phyloP scores from a whole-genome alignment of 805 yeast species.

The Hanseniaspora meyeri region DNA sequence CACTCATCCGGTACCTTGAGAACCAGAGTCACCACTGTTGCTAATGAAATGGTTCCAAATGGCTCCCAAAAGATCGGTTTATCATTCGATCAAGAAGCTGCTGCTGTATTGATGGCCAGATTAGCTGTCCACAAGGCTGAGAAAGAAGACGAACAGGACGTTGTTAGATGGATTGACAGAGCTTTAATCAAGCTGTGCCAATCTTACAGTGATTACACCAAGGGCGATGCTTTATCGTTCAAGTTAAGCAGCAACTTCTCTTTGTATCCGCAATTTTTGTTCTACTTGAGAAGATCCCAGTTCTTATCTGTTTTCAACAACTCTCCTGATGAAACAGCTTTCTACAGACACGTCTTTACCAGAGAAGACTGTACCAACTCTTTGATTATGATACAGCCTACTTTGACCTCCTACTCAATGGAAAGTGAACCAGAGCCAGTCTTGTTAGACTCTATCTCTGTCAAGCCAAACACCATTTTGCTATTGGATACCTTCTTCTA shows the following conservation, averaged over 20 bases:
- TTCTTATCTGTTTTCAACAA: constrained; percentile 91
- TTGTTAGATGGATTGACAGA: constrained; percentile 88
- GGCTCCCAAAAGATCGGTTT: constrained; percentile 44
- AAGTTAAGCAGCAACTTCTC: constrained; percentile 72
- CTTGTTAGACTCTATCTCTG: constrained; percentile 80
- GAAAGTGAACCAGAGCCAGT: constrained; percentile 86
- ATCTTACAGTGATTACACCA: constrained; percentile 83
- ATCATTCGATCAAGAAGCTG: constrained; percentile 96
- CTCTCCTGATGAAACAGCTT: constrained; percentile 98
- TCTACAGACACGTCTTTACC: constrained; percentile 81
- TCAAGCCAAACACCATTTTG: constrained; percentile 75
- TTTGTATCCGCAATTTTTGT: constrained; percentile 88
- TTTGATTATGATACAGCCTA: constrained; percentile 94
- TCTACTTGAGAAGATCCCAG: constrained; percentile 90
- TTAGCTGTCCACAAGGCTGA: constrained; percentile 73
- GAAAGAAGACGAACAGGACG: constrained; percentile 84
- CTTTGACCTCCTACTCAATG: constrained; percentile 73
- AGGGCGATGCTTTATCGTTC: constrained; percentile 73
- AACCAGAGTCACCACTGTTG: constrained; percentile 79
- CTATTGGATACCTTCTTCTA: constrained; percentile 93
- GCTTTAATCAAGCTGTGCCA: constrained; percentile 81
- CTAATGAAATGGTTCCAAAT: constrained; percentile 39
- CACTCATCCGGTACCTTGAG: constrained; percentile 89
- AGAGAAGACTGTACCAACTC: constrained; percentile 90
- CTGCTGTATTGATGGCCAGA: constrained; percentile 87